These are phyloP conservation scores for Claviceps maximensis DNA, from an alignment of 2,329 filamentous ascomycete genomes.

Conservation along the genomic window DNA sequence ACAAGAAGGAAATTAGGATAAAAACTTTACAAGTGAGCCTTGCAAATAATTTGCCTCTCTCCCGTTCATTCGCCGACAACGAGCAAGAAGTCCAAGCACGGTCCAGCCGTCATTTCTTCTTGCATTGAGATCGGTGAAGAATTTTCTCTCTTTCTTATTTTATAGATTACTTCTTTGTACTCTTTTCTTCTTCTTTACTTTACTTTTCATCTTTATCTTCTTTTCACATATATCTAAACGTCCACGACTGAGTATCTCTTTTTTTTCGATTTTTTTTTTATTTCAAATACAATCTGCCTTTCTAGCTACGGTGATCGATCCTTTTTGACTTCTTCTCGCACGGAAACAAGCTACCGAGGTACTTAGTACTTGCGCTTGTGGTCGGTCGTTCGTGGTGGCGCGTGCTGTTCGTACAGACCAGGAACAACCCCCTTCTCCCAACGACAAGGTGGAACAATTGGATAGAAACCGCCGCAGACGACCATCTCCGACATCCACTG, in stretches of 20 bases:
- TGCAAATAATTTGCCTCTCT: not conserved
- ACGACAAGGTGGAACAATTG: not conserved
- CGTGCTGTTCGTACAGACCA: not conserved
- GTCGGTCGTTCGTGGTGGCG: not conserved
- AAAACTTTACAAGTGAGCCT: not conserved
- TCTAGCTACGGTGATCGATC: not conserved
- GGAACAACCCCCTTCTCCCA: not conserved
- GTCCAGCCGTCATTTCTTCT: not conserved
- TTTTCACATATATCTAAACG: not conserved
- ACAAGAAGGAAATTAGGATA: not conserved
- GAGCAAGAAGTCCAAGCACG: not conserved
- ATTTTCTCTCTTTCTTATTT: not conserved
- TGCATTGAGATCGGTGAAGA: not conserved
- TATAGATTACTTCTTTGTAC: not conserved
- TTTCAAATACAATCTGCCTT: too few species aligned
- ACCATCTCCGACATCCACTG: constrained; percentile 1
- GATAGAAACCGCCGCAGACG: constrained; percentile 4
- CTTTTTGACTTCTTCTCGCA: not conserved
- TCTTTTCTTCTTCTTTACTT: not conserved
- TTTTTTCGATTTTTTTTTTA: too few species aligned
- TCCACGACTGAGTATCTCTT: not conserved
- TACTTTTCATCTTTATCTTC: too few species aligned
- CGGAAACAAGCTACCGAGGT: not conserved
- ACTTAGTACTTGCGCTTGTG: not conserved
- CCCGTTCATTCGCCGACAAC: not conserved